Base-by-base conservation (phyloP, 2,329 filamentous ascomycete species). In the Nothopassalora personata region DNA sequence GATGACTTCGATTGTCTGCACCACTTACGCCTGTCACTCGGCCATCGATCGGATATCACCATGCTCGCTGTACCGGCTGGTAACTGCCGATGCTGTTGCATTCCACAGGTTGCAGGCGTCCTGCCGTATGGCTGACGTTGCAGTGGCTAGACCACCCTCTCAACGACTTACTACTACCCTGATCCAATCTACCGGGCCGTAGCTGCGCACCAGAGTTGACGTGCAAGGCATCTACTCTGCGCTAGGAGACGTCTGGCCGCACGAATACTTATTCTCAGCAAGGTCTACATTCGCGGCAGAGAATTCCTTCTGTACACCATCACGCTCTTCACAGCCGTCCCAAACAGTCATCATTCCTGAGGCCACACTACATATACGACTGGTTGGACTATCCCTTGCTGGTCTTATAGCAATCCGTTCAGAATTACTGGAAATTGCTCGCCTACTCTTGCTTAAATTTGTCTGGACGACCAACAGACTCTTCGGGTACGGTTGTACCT, bases 191-290 rank as follows among this genome's bases (percentile, higher is more conserved):
- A 49, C 59, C 64, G 68, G 67, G 54, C 63, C n/a, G 28, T 31
- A 56, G 51, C 53, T 53, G 58, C 57, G 61, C 59, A 64, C 64
- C 64, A 66, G 64, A 64, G 56, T 50, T 53, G 57, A 62, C 53
- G 63, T 61, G 63, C 64, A 65, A 67, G 66, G 64, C 59, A 60
- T 48, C 52, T 56, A 58, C 56, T 54, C 55, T 56, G 54, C 58
- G 57, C 58, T 59, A 56, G 61, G 52, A 52, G 54, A 56, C 47
- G 39, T 58, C 30, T 49, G 59, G 61, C 59, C 54, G 64, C 66
- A 65, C 64, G 66, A 64, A 57, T 70, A 67, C 66, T 69, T 69
- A 66, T 68, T 64, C 62, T 63, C 63, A 58, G 65, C 64, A 67
- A 69, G 67, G 64, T 62, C 65, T 58, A 13, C 53, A 54, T 49